These are phyloP conservation scores for Arthrobotrys sinensis DNA, from an alignment of 2,329 filamentous ascomycete genomes.

Conservation along the genomic window DNA sequence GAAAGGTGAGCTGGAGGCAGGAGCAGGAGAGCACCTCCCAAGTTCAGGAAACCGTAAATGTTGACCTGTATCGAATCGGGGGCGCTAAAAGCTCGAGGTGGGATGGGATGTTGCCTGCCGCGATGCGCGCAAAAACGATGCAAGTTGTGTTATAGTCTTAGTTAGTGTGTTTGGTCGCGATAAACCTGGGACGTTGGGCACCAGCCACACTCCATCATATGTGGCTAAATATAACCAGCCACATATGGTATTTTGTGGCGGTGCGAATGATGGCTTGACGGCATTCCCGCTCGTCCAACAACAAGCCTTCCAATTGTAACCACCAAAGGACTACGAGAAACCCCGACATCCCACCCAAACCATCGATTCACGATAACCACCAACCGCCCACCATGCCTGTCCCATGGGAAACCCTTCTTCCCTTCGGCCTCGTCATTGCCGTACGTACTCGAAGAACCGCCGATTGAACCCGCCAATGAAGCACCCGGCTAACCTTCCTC, in stretches of 20 bases:
- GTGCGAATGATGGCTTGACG: constrained; percentile 7
- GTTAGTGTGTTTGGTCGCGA: constrained; percentile 43
- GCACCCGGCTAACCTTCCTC: constrained; percentile 11
- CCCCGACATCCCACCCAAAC: constrained; percentile 41
- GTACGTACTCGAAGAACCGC: constrained; percentile 68
- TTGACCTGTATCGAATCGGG: constrained; percentile 11
- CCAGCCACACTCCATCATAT: constrained; percentile 20
- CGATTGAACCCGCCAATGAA: background rate
- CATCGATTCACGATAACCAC: constrained; percentile 32
- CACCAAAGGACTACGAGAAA: no score
- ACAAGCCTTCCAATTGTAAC: background rate
- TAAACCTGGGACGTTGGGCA: constrained; percentile 42
- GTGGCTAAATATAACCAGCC: constrained; percentile 12
- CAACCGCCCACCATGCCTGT: constrained; percentile 72
- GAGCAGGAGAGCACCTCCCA: background rate
- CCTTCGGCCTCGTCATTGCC: constrained; percentile 76
- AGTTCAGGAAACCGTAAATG: background rate
- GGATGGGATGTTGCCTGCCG: constrained; percentile 53
- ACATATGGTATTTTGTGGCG: background rate
- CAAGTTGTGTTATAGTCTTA: constrained; percentile 16
- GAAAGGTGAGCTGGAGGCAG: background rate
- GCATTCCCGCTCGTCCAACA: constrained; percentile 1
- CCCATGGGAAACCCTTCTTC: constrained; percentile 77
- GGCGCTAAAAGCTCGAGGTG: constrained; percentile 38
- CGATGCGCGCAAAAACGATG: constrained; percentile 59